Evolutionary conservation across 2,329 filamentous ascomycete species (phyloP).

Genomic region (Alternaria triticimaculans): DNA sequence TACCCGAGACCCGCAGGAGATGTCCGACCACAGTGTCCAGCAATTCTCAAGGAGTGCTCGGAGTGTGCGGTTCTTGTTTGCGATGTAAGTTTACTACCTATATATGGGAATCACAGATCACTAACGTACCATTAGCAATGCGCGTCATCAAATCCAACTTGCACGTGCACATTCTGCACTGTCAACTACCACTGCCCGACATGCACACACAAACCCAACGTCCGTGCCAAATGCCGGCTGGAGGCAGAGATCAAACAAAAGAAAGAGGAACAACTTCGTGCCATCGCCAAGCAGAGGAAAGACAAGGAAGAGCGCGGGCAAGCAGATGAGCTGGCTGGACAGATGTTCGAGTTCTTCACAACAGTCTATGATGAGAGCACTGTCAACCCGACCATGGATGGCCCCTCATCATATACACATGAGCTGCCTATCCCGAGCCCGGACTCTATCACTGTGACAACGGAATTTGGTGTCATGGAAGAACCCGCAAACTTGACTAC

Average conservation of each 20-base stretch:
- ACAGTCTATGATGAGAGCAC: slow-evolving; percentile 31
- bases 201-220: slow-evolving; percentile 43
- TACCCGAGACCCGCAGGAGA: slow-evolving; percentile 49
- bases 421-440: slow-evolving; percentile 34
- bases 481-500: slow-evolving; percentile 40
- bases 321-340: slow-evolving; percentile 45
- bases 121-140: slow-evolving; percentile 37
- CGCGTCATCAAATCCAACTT: slow-evolving; percentile 36
- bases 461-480: slow-evolving; percentile 43
- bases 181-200: slow-evolving; percentile 49
- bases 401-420: background rate
- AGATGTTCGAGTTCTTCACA: slow-evolving; percentile 44
- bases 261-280: slow-evolving; percentile 38
- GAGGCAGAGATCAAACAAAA: slow-evolving; percentile 45
- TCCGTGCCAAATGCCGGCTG: slow-evolving; percentile 45
- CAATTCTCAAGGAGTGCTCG: slow-evolving; percentile 47
- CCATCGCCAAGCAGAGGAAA: slow-evolving; percentile 37
- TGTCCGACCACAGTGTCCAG: slow-evolving; percentile 45
- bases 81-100: slow-evolving; percentile 41
- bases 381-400: background rate
- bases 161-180: slow-evolving; percentile 49
- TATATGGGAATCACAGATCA: background rate
- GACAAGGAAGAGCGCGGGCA: slow-evolving; percentile 44
- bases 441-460: slow-evolving; percentile 45
- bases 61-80: slow-evolving; percentile 51